These are phyloP conservation scores for Elongisporangium anandrum DNA, from an alignment of 352 stramenopile genomes.

Conservation along the genomic window DNA sequence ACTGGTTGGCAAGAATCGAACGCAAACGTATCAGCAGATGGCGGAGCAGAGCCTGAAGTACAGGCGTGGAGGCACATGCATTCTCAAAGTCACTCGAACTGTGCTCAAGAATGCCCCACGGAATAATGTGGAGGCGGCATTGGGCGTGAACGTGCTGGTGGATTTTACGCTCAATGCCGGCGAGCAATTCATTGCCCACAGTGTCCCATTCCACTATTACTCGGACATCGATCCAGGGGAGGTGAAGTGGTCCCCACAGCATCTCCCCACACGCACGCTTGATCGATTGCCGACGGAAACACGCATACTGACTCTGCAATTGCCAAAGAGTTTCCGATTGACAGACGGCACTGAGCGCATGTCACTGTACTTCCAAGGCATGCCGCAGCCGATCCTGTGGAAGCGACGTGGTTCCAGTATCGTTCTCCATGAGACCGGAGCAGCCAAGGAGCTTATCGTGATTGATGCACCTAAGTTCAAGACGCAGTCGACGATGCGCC, in stretches of 20 bases:
- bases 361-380: constrained; percentile 53
- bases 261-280: constrained; percentile 44
- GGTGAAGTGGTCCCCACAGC: constrained; percentile 49
- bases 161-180: constrained; percentile 75
- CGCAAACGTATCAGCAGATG: constrained; percentile 53
- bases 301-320: constrained; percentile 34
- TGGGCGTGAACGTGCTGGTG: constrained; percentile 44
- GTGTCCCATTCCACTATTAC: constrained; percentile 65
- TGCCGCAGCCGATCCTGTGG: constrained; percentile 28
- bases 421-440: constrained; percentile 45
- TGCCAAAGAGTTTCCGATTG: constrained; percentile 48
- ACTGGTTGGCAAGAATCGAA: constrained; percentile 27
- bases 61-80: constrained; percentile 12
- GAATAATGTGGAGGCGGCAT: neutral
- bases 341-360: constrained; percentile 44
- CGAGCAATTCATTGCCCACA: constrained; percentile 75
- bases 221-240: constrained; percentile 33
- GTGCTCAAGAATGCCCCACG: constrained; percentile 14
- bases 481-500: constrained; percentile 35
- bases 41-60: constrained; percentile 47
- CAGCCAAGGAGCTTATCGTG: constrained; percentile 33
- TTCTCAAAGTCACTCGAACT: constrained; percentile 16
- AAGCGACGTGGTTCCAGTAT: constrained; percentile 44
- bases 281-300: constrained; percentile 38
- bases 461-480: constrained; percentile 32